Evolutionary conservation across 1,284 basidiomycete genomes (phyloP).

Genomic region (Cronartium ribicola): DNA sequence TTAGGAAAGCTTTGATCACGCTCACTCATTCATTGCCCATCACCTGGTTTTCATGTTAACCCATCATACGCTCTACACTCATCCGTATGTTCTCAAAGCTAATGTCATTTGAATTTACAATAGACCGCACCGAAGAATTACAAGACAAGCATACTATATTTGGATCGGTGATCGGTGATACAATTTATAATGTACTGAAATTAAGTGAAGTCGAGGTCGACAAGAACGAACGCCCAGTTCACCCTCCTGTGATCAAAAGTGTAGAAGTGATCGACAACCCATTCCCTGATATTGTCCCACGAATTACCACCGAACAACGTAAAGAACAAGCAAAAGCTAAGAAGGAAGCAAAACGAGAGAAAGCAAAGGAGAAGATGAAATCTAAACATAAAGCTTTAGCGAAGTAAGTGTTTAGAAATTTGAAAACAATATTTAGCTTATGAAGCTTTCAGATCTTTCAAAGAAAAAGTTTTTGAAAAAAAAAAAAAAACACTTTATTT

Average conservation of each 20-base stretch:
- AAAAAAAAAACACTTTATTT: slow-evolving; percentile 5
- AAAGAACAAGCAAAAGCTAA: slow-evolving; percentile 72
- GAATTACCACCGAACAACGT: slow-evolving; percentile 90
- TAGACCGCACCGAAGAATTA: slow-evolving; percentile 79
- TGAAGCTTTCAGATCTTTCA: neutral
- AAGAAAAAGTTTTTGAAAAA: neutral
- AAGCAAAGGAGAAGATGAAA: slow-evolving; percentile 61
- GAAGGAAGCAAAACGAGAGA: slow-evolving; percentile 67
- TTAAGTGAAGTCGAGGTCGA: slow-evolving; percentile 84
- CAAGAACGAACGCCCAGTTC: slow-evolving; percentile 73
- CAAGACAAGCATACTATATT: slow-evolving; percentile 85
- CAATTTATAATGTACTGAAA: slow-evolving; percentile 53
- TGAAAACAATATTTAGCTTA: neutral
- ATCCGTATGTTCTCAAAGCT: slow-evolving; percentile 49
- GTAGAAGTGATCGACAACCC: slow-evolving; percentile 85
- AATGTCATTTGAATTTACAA: slow-evolving; percentile 21
- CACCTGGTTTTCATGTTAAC: slow-evolving; percentile 48
- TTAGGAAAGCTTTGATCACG: too few species aligned
- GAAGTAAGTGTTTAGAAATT: too few species aligned
- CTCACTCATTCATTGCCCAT: neutral
- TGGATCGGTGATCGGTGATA: slow-evolving; percentile 55
- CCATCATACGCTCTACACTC: slow-evolving; percentile 49
- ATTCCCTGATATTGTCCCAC: slow-evolving; percentile 86
- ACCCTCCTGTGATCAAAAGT: slow-evolving; percentile 81
- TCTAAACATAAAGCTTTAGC: slow-evolving; percentile 32